phyloP scores from a whole-genome alignment of 306 rosid genomes.

The Comarum palustre region DNA sequence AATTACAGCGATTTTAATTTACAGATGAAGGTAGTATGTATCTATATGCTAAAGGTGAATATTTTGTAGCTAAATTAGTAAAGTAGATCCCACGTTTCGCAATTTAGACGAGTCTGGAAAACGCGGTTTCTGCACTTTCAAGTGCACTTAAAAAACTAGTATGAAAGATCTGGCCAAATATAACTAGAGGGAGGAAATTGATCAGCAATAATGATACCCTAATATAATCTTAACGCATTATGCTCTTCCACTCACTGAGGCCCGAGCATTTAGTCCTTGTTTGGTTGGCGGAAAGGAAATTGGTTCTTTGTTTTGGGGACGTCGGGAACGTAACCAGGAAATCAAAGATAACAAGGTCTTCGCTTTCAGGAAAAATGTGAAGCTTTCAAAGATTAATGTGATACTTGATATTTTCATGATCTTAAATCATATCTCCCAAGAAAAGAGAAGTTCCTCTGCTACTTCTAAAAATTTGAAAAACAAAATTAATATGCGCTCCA shows the following conservation, averaged over 20 bases:
- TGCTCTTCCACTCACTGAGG: neutral
- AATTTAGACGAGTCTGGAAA: neutral
- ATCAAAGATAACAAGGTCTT: no score
- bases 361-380: no score
- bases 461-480: neutral
- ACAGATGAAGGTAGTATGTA: neutral
- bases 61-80: no score
- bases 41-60: no score
- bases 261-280: no score
- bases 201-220: no score
- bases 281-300: no score
- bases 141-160: slow-evolving; percentile 6
- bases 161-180: neutral
- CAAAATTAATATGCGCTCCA: neutral
- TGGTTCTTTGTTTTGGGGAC: no score
- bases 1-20: neutral
- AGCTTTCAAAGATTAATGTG: neutral
- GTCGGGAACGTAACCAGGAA: no score
- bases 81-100: slow-evolving; percentile 26
- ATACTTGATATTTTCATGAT: neutral
- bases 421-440: neutral
- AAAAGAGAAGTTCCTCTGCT: slow-evolving; percentile 1
- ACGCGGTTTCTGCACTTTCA: slow-evolving; percentile 52
- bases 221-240: slow-evolving; percentile 16
- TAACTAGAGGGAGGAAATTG: neutral